A percentile compares a stretch with the other conserved stretches of the same genome.
phyloP scores from a whole-genome alignment of 2,329 filamentous ascomycete genomes.

The Colletotrichum karsti region DNA sequence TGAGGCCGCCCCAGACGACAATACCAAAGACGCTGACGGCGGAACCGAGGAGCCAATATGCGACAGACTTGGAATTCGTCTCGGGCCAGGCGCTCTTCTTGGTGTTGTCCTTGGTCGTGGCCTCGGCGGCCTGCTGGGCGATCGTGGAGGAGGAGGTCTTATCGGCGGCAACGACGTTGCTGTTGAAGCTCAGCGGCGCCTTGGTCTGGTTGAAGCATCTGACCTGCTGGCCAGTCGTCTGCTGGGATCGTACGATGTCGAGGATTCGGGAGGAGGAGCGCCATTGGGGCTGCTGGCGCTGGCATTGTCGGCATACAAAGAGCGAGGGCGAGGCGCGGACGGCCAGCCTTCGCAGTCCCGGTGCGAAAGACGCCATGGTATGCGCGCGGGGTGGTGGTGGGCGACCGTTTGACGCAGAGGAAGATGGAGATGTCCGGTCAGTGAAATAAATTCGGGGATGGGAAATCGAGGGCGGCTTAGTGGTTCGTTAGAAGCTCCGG shows the following conservation, averaged over 20 bases:
- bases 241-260: constrained; percentile 45
- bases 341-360: constrained; percentile 50
- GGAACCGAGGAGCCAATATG: constrained; percentile 91
- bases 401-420: background rate
- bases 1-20: constrained; percentile 93
- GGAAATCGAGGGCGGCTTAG: constrained; percentile 22
- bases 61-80: constrained; percentile 78
- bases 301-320: constrained; percentile 60
- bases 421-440: background rate
- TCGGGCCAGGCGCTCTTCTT: constrained; percentile 58
- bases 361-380: constrained; percentile 52
- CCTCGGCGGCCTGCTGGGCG: constrained; percentile 6
- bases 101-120: constrained; percentile 22
- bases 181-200: constrained; percentile 36
- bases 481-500: constrained; percentile 17
- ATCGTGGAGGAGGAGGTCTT: background rate
- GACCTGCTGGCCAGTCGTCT: constrained; percentile 1
- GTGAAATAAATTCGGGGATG: background rate
- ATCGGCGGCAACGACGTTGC: constrained; percentile 22
- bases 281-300: constrained; percentile 37
- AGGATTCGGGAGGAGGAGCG: constrained; percentile 48
- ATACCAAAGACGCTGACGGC: constrained; percentile 96
- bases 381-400: background rate
- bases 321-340: constrained; percentile 48
- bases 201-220: constrained; percentile 46